Conservation (phyloP, 805 yeast species). For the Metschnikowia picachoensis region DNA sequence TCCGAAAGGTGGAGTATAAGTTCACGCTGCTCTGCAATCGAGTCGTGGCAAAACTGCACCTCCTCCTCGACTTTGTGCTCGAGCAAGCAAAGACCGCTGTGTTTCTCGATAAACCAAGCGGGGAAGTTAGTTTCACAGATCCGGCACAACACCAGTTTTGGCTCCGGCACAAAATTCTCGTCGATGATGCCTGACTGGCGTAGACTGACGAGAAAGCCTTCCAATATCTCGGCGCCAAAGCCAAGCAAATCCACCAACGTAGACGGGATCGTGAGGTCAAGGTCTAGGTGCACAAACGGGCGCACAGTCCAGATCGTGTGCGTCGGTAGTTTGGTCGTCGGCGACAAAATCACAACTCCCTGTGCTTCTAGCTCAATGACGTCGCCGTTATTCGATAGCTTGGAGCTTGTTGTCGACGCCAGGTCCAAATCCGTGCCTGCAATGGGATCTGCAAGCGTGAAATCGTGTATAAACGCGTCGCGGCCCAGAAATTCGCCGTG, state of each 20-base stretch:
- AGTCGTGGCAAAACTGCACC: slow-evolving; percentile 71
- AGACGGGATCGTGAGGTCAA: slow-evolving; percentile 66
- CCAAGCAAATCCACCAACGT: slow-evolving; percentile 75
- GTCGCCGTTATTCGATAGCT: slow-evolving; percentile 52
- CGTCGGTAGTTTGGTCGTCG: slow-evolving; percentile 52
- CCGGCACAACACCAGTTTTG: slow-evolving; percentile 78
- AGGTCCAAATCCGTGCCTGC: no score
- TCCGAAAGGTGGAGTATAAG: slow-evolving; percentile 44
- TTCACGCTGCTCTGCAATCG: slow-evolving; percentile 64
- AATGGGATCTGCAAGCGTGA: not conserved
- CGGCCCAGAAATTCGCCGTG: not conserved
- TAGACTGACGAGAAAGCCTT: slow-evolving; percentile 62
- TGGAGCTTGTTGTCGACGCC: slow-evolving; percentile 20
- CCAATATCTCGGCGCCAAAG: slow-evolving; percentile 83
- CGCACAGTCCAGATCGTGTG: slow-evolving; percentile 93
- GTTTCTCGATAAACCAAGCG: slow-evolving; percentile 94
- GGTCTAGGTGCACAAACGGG: slow-evolving; percentile 63
- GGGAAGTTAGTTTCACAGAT: slow-evolving; percentile 91
- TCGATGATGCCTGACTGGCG: slow-evolving; percentile 62
- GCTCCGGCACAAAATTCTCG: slow-evolving; percentile 67
- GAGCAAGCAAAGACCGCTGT: slow-evolving; percentile 78
- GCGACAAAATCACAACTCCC: slow-evolving; percentile 77
- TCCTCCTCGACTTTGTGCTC: slow-evolving; percentile 82
- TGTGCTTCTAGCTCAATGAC: slow-evolving; percentile 84
- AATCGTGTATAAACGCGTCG: not conserved